Percentiles rank a stretch among this genome's conserved stretches.
Evolutionary conservation across 2,329 filamentous ascomycete genomes (phyloP).

Genomic region (Eurotiales sp.): DNA sequence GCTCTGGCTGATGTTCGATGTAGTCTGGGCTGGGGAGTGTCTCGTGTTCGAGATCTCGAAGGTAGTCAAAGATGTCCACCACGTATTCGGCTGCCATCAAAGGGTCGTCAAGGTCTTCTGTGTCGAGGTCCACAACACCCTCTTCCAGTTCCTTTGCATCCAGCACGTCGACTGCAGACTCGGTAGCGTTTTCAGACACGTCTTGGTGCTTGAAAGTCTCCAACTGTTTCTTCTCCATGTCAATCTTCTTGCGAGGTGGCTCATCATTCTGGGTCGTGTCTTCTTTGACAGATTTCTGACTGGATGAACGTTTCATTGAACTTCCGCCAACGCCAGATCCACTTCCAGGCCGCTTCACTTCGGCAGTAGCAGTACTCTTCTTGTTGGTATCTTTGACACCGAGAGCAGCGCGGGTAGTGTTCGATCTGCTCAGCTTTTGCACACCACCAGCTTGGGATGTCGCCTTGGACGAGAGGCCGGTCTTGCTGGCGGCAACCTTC

Average conservation of each 20-base stretch:
- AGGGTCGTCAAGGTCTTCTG: slow-evolving; percentile 86
- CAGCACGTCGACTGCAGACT: slow-evolving; percentile 30
- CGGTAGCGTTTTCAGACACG: slow-evolving; percentile 30
- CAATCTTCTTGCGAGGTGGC: slow-evolving; percentile 64
- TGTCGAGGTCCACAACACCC: slow-evolving; percentile 62
- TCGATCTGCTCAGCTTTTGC: slow-evolving; percentile 64
- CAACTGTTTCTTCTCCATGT: slow-evolving; percentile 48
- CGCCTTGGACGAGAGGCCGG: slow-evolving; percentile 72
- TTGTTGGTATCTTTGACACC: slow-evolving; percentile 59
- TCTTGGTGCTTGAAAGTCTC: slow-evolving; percentile 33
- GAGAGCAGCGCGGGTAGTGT: slow-evolving; percentile 60
- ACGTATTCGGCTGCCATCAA: slow-evolving; percentile 98
- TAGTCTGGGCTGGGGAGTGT: slow-evolving; percentile 88
- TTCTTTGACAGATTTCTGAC: slow-evolving; percentile 57
- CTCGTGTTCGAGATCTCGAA: slow-evolving; percentile 75
- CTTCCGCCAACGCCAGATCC: slow-evolving; percentile 65
- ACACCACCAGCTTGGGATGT: slow-evolving; percentile 73
- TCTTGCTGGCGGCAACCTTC: slow-evolving; percentile 61
- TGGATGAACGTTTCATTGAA: slow-evolving; percentile 63
- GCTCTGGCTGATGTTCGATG: slow-evolving; percentile 89
- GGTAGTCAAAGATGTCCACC: slow-evolving; percentile 94
- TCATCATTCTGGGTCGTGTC: slow-evolving; percentile 56
- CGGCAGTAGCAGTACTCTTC: slow-evolving; percentile 60
- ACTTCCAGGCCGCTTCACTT: slow-evolving; percentile 68
- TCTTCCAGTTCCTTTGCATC: slow-evolving; percentile 37